phyloP scores from a whole-genome alignment of 306 rosid genomes.

The Cyamopsis tetragonoloba region DNA sequence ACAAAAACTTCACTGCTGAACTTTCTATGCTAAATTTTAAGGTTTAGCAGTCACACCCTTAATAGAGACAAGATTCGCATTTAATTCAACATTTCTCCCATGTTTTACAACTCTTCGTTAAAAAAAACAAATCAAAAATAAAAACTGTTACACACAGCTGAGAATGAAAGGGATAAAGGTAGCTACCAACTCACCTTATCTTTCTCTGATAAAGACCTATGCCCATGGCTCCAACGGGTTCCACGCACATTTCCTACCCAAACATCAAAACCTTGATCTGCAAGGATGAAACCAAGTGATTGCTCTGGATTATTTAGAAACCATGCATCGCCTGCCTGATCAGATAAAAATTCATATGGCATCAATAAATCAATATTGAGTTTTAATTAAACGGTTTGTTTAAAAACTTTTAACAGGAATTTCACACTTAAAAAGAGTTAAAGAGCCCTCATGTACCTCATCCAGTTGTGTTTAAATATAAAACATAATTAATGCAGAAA shows the following conservation, averaged over 20 bases:
- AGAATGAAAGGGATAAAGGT: not conserved
- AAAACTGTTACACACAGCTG: not conserved
- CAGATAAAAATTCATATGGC: slow-evolving; percentile 25
- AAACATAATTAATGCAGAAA: not conserved
- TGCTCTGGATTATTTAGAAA: slow-evolving; percentile 73
- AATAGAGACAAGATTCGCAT: not conserved
- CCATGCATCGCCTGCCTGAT: slow-evolving; percentile 93
- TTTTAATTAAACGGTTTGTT: slow-evolving; percentile 1
- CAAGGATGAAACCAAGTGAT: slow-evolving; percentile 87
- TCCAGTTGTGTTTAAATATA: not conserved
- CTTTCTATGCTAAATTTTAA: slow-evolving; percentile 6
- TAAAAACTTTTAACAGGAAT: not conserved
- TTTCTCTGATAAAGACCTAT: slow-evolving; percentile 46
- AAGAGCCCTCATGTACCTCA: not conserved
- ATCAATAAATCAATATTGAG: slow-evolving; percentile 19
- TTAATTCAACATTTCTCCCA: not conserved
- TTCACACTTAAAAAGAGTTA: not conserved
- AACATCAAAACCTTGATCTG: slow-evolving; percentile 92
- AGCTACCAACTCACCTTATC: slow-evolving; percentile 49
- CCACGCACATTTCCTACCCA: slow-evolving; percentile 98
- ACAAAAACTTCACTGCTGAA: not conserved
- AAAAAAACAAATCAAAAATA: not conserved
- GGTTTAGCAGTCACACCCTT: not conserved
- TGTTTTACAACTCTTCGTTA: not conserved
- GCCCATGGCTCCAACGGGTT: slow-evolving; percentile 91